phyloP scores from a whole-genome alignment of 1,284 basidiomycete species.

The Vanrija pseudolonga region DNA sequence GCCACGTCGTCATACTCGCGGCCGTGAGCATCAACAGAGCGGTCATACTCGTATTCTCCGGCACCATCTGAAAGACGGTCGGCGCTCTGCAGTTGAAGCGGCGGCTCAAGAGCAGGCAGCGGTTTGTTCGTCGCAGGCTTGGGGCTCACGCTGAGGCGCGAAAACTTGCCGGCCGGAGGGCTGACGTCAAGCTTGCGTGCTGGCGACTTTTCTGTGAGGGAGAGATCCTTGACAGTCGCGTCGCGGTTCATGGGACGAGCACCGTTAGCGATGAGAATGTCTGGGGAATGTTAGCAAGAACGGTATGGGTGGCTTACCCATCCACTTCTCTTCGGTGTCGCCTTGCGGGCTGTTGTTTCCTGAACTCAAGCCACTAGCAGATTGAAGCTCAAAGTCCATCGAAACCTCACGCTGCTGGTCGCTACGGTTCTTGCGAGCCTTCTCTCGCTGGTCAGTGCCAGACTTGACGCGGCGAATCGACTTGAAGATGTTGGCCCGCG shows the following conservation, averaged over 20 bases:
- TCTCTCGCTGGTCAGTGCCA: conserved; percentile 26
- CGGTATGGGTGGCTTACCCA: conserved; percentile 28
- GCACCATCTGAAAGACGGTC: too few species aligned
- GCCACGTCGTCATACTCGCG: too few species aligned
- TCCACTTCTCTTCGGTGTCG: conserved; percentile 51
- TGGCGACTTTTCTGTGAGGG: neutral
- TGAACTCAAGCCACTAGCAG: conserved; percentile 35
- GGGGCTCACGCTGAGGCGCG: neutral
- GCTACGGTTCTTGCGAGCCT: conserved; percentile 8
- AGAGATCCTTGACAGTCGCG: neutral
- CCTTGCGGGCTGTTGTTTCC: conserved; percentile 44
- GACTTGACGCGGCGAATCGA: conserved; percentile 28
- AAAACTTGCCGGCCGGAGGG: conserved; percentile 18
- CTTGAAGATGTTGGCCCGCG: conserved; percentile 49
- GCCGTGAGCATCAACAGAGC: too few species aligned
- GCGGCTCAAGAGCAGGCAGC: too few species aligned
- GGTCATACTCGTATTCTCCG: too few species aligned
- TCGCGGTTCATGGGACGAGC: conserved; percentile 56
- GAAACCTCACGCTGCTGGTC: conserved; percentile 47
- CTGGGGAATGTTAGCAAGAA: conserved; percentile 53
- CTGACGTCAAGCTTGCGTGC: neutral
- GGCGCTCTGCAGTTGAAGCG: too few species aligned
- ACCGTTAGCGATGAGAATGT: conserved; percentile 71
- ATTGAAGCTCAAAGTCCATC: conserved; percentile 43
- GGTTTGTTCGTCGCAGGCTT: neutral